Evolutionary conservation across 768 basidiomycete species (phyloP), one percentile per base, ranked within the genome.

Genomic region (Butyriboletus loyo): DNA sequence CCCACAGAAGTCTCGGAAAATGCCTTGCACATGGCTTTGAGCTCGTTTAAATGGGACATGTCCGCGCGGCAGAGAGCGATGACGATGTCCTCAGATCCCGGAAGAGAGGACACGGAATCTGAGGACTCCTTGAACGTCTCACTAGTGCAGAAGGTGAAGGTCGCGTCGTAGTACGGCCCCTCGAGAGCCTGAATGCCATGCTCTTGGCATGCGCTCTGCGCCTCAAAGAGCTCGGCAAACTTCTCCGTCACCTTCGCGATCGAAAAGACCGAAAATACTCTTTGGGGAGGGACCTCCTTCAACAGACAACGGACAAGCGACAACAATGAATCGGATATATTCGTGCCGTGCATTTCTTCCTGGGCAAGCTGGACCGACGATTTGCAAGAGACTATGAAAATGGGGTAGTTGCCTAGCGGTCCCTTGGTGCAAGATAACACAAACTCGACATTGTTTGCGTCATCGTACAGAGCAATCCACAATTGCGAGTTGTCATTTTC

Each of bases 1-100:
- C 83, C 62, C 57, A 87, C 88, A 14, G 85, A 84, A 22, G 79
- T 79, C 6, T 61, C 62, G 0, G 88, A 81, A 57, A 91, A 91
- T 0, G 65, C 72, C 42, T 70, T 67, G 61, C 83, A 85, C 1
- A 86, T 65, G 5, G 58, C 49, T 2, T 80, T 78, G 25, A 83
- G 71, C 3, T 41, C 45, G 0, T 35, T 22, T 0, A 64, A 52
- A 43, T 80, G 74, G 7, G 49, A 51, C 30, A 61, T 59, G 1
- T 53, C 52, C 2, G 75, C 79, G 17, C 42, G 66, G 19, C 76
- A 68, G 14, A 76, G 60, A 5, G 53, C 39, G 51, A 74, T 70
- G 11, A 10, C 15, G 14, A 61, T 7, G 19, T 63, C 61, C 15
- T 56, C 53, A 1, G 48, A 17, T 11, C 15, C 40, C 7, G 42